Conservation (phyloP, 345 rosid genomes). For the Bruguiera sexangula region DNA sequence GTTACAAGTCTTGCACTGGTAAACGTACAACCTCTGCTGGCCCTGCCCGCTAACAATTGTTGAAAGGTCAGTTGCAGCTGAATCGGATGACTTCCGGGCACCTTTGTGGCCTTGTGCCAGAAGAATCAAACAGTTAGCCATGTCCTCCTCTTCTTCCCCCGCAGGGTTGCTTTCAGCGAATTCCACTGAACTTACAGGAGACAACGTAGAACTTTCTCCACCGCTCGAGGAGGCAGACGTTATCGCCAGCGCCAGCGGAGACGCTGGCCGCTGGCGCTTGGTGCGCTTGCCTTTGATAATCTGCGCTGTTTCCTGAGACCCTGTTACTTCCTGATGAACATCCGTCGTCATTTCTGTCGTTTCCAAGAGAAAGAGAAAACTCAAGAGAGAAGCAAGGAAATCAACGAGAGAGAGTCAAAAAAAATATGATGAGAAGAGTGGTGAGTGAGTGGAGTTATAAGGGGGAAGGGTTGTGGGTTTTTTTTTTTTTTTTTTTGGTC, state of each 20-base stretch:
- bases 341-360: constrained; percentile 24
- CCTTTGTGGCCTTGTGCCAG: constrained; percentile 22
- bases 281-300: constrained; percentile 68
- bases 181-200: constrained; percentile 26
- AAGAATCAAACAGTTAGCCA: constrained; percentile 37
- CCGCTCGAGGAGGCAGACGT: constrained; percentile 25
- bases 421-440: neutral
- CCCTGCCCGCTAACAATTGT: neutral
- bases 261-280: constrained; percentile 55
- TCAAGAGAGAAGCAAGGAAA: neutral
- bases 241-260: constrained; percentile 39
- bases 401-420: neutral
- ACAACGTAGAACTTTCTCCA: constrained; percentile 10
- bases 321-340: constrained; percentile 25
- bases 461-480: neutral
- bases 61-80: neutral
- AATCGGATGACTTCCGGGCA: constrained; percentile 3
- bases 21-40: neutral
- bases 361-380: constrained; percentile 10
- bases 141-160: constrained; percentile 24
- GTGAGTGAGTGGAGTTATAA: neutral
- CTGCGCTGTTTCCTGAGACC: constrained; percentile 19
- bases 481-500: neutral
- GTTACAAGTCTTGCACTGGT: constrained; percentile 31
- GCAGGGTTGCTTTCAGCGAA: constrained; percentile 3